Conservation (phyloP, 2,329 filamentous ascomycete genomes). For the Pseudogymnoascus sp. region DNA sequence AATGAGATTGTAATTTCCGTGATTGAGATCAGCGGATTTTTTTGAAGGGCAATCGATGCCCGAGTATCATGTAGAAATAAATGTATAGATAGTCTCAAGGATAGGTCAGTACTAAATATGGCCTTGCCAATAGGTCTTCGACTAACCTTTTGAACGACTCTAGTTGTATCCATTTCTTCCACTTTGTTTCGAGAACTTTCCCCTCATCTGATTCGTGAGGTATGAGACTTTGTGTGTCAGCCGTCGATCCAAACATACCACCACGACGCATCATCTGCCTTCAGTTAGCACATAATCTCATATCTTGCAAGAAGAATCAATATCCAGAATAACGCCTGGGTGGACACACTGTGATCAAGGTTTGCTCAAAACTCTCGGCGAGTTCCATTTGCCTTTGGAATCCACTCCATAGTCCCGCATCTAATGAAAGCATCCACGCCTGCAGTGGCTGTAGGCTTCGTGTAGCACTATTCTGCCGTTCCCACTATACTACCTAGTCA, state of each 20-base stretch:
- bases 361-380: slow-evolving; percentile 4
- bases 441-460: not conserved
- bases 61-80: slow-evolving; percentile 9
- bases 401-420: slow-evolving; percentile 12
- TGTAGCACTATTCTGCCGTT: not conserved
- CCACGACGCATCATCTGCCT: slow-evolving; percentile 10
- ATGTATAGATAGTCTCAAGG: slow-evolving; percentile 2
- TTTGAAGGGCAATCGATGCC: slow-evolving; percentile 11
- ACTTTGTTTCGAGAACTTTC: slow-evolving; percentile 9
- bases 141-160: slow-evolving; percentile 13
- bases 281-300: not conserved
- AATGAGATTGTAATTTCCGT: slow-evolving; percentile 3
- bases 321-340: not conserved
- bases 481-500: not conserved
- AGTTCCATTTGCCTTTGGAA: slow-evolving; percentile 12
- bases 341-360: not conserved
- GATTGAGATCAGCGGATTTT: not conserved
- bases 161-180: slow-evolving; percentile 12
- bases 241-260: not conserved
- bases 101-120: not conserved
- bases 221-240: not conserved
- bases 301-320: not conserved
- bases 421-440: slow-evolving; percentile 7
- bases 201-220: not conserved
- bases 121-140: not conserved